Evolutionary conservation across 2,329 filamentous ascomycete species (phyloP).

Genomic region (Colletotrichum spaethianum): DNA sequence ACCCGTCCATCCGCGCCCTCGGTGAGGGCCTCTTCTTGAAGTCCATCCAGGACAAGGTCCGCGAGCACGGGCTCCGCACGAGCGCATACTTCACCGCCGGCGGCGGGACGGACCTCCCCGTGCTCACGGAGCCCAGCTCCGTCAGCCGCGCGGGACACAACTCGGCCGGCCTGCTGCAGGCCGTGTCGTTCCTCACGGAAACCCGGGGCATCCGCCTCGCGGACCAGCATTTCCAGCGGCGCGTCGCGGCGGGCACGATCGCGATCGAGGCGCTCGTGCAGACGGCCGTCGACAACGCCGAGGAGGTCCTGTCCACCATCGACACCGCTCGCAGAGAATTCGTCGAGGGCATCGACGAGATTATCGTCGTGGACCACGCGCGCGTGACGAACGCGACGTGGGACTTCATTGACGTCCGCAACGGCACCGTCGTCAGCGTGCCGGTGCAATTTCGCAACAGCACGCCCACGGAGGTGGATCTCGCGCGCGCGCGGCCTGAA

Average conservation of each 20-base stretch:
- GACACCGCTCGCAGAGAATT: slow-evolving; percentile 47
- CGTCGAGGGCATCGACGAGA: slow-evolving; percentile 43
- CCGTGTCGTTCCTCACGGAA: slow-evolving; percentile 48
- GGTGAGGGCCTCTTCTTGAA: slow-evolving; percentile 48
- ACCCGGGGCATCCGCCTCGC: slow-evolving; percentile 49
- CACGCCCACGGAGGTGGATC: slow-evolving; percentile 45
- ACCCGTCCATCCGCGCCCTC: slow-evolving; percentile 47
- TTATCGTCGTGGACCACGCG: slow-evolving; percentile 47
- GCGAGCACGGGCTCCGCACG: slow-evolving; percentile 46
- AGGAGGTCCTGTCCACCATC: slow-evolving; percentile 46
- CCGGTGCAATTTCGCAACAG: slow-evolving; percentile 48
- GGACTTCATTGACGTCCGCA: slow-evolving; percentile 46
- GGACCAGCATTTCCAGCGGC: slow-evolving; percentile 49
- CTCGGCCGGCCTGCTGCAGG: slow-evolving; percentile 44
- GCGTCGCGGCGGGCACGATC: slow-evolving; percentile 46
- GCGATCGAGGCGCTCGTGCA: slow-evolving; percentile 47
- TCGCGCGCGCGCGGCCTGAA: slow-evolving; percentile 47
- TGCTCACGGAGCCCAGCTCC: slow-evolving; percentile 48
- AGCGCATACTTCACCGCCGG: slow-evolving; percentile 48
- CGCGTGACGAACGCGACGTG: slow-evolving; percentile 41
- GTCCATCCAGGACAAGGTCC: slow-evolving; percentile 46
- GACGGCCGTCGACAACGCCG: slow-evolving; percentile 48
- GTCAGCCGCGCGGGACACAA: slow-evolving; percentile 33
- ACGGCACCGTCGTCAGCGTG: slow-evolving; percentile 46
- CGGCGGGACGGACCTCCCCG: slow-evolving; percentile 38